Evolutionary conservation across 768 basidiomycete genomes (phyloP).

Genomic region (Harrya chromipes): DNA sequence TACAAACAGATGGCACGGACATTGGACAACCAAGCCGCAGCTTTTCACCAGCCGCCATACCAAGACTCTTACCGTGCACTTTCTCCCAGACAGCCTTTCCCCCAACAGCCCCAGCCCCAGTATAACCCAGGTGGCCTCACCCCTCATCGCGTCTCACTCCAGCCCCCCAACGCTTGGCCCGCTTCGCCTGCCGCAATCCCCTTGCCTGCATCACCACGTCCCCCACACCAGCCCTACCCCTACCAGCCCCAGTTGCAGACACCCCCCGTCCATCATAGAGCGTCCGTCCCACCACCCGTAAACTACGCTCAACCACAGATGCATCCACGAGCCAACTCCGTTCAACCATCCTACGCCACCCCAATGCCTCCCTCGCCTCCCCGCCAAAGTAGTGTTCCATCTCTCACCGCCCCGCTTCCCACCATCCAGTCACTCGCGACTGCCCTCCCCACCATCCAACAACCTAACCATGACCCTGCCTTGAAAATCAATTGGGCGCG

Average conservation of each 20-base stretch:
- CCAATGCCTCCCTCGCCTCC: constrained; percentile 26
- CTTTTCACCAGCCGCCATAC: constrained; percentile 24
- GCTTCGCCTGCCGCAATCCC: constrained; percentile 18
- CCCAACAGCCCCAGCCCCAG: constrained; percentile 14
- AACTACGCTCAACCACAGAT: constrained; percentile 25
- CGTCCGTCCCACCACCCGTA: constrained; percentile 19
- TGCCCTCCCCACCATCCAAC: constrained; percentile 49
- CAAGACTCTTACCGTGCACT: constrained; percentile 18
- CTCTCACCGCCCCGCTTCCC: constrained; percentile 68
- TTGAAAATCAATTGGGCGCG: constrained; percentile 75
- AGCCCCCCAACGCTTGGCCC: constrained; percentile 21
- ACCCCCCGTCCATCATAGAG: constrained; percentile 22
- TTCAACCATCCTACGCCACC: constrained; percentile 15
- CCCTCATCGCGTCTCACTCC: constrained; percentile 18
- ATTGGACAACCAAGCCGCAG: constrained; percentile 47
- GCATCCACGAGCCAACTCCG: constrained; percentile 16
- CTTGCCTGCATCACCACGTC: constrained; percentile 20
- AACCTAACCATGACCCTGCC: constrained; percentile 52
- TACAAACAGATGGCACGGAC: constrained; percentile 58
- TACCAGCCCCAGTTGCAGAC: constrained; percentile 22
- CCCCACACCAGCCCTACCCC: constrained; percentile 15
- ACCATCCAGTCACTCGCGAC: constrained; percentile 56
- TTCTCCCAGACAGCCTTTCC: constrained; percentile 27
- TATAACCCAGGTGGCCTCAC: constrained; percentile 17
- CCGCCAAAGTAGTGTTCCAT: constrained; percentile 32